Conservation (phyloP, 768 basidiomycete genomes). For the Termitomyces titanicus region DNA sequence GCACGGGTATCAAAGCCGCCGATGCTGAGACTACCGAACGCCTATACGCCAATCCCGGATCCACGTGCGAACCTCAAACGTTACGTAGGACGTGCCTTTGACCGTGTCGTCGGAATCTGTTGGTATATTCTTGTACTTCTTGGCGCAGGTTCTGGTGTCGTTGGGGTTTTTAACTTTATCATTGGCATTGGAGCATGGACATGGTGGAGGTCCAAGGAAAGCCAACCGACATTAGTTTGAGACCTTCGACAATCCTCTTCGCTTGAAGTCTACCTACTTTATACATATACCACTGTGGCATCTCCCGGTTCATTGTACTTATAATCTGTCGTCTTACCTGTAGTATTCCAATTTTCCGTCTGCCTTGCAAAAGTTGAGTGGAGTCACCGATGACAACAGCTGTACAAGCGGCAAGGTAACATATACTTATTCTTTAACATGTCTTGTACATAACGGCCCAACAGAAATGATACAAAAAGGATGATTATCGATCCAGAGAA, state of each 20-base stretch:
- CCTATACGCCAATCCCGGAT: constrained; percentile 53
- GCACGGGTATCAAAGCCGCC: constrained; percentile 29
- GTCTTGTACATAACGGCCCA: not conserved
- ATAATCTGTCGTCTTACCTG: not conserved
- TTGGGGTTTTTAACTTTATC: constrained; percentile 71
- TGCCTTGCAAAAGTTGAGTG: not conserved
- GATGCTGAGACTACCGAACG: constrained; percentile 44
- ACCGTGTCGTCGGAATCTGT: constrained; percentile 69
- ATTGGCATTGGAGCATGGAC: constrained; percentile 65
- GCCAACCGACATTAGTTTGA: constrained; percentile 8
- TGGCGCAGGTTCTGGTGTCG: constrained; percentile 70
- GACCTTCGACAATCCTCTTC: not conserved
- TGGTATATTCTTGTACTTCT: constrained; percentile 78
- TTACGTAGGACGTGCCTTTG: constrained; percentile 61
- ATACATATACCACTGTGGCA: not conserved
- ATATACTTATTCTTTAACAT: not conserved
- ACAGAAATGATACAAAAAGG: not conserved
- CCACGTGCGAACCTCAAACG: constrained; percentile 52
- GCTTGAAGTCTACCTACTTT: not conserved
- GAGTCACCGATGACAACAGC: not conserved
- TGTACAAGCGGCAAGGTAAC: not conserved
- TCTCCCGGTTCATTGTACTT: not conserved
- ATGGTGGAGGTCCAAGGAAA: constrained; percentile 44
- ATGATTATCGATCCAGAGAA: not conserved
- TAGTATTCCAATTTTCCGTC: not conserved